Base-by-base conservation (phyloP, 371 early-diverging fungal species). In the Mucor velutinosus region DNA sequence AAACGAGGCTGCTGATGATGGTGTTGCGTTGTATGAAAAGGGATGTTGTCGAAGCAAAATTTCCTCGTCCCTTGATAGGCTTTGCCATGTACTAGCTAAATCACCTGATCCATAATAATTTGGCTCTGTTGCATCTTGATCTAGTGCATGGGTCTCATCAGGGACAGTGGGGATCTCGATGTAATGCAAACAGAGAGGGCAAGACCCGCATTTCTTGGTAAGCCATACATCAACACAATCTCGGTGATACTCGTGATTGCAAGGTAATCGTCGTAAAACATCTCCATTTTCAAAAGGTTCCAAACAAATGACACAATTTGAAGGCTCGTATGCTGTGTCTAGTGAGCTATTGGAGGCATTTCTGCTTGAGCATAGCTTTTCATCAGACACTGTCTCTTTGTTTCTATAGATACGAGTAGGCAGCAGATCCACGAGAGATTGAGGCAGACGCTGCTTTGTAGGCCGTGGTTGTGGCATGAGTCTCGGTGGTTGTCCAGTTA, bases 191-290 rank as follows among this genome's bases (percentile, higher is more conserved):
- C 86, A 84, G 0, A 86, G 63, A 4, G 86, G 86, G 53, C 86
- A 84, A 3, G 76, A 62, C 3, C 79, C 76, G 7, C 83, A 79
- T 64, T 82, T 84, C 32, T 62, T 64, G 15, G 79, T 81, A n/a
- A 86, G 58, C 87, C 87, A 87, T 30, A 79, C 67, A 70, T 87
- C 62, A 56, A 95, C 86, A 76, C 96, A 96, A 23, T 89, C 87
- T 10, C 82, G 74, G 65, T 95, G 96, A 74, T 90, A 95, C 60
- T 84, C 85, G 74, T 95, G 96, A 2, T 76, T 72, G 73, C 96
- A 95, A 5, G 86, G 85, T 4, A 95, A 81, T 29, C 77, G 64
- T 7, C 94, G 80, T 23, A 95, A 64, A 7, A 62, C 58, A 30
- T 92, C 90, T 7, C 86, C 87, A 4, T 65, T 33, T 23, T 77